Conservation (phyloP, 108 stramenopile species). For the Cyclotella atomus region DNA sequence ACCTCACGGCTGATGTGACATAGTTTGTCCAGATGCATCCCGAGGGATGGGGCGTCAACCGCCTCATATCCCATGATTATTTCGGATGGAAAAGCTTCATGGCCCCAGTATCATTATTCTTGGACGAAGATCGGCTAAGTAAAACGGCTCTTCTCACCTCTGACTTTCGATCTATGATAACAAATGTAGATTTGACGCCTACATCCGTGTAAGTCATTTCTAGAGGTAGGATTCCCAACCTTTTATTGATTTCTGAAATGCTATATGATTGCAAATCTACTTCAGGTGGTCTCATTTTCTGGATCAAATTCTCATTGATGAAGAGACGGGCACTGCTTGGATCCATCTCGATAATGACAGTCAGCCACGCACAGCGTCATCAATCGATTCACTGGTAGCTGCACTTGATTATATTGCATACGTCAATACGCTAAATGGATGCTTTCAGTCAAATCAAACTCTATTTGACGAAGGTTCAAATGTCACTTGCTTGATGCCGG, state of each 20-base stretch:
- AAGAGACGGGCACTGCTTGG: background rate
- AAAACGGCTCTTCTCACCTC: background rate
- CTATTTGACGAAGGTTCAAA: background rate
- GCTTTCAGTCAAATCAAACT: background rate
- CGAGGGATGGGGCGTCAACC: slow-evolving; percentile 1
- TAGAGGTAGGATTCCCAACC: background rate
- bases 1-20: too few relatives aligned
- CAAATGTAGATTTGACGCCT: slow-evolving; percentile 1
- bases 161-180: background rate
- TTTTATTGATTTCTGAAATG: background rate
- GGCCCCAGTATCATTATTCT: background rate
- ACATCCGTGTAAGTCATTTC: background rate
- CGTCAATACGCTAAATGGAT: background rate
- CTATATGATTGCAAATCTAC: background rate
- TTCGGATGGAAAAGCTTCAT: background rate
- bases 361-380: background rate
- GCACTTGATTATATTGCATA: slow-evolving; percentile 8
- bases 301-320: background rate
- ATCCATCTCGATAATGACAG: background rate
- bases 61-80: background rate
- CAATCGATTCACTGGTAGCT: background rate
- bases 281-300: slow-evolving; percentile 1
- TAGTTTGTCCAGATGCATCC: background rate
- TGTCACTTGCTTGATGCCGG: background rate
- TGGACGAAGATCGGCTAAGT: background rate